Base-by-base conservation (phyloP, 805 yeast species). In the Yarrowia sp. region DNA sequence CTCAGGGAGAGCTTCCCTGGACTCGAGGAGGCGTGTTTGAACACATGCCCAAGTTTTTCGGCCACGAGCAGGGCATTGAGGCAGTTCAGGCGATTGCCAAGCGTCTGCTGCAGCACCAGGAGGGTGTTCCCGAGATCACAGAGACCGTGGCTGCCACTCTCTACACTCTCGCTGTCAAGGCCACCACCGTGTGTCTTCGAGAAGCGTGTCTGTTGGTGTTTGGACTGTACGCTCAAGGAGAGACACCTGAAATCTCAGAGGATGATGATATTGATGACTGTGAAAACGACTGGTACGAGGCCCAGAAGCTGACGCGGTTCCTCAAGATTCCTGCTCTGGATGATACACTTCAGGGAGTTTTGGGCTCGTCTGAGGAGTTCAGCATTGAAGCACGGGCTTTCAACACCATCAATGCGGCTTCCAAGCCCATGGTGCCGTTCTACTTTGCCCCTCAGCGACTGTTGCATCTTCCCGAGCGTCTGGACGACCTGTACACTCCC, bases 401-500 rank as follows among this genome's bases (percentile, higher is more conserved):
- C 51, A 42, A 58, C 51, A 43, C 48, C 43, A 22, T 43, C 28
- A 44, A 33, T 9, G 33, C 32, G 10, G 45, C 35, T 11, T 66
- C 42, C 15, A 18, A 31, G 53, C 43, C 51, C 65, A 64, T 63
- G 31, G 39, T 14, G 11, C 57, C 35, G 14, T 15, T 15, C 32
- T 61, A 28, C 17, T 42, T 41, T 8, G 61, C 53, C 18, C 60
- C 53, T 13, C 58, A 61, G 39, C 38, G 35, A 1, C 39, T 61
- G 1, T 79, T 88, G 22, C 78, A 81, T 36, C 78, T 92, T 15
- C 97, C 97, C 0, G 74, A 77, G 1, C 80, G 88, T 60, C 75
- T 90, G 66, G 92, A 88, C 71, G 79, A 78, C 42, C 86, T 91
- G 68, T 90, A 88, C 76, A 86, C 90, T 3, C 43, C 64, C 15